phyloP scores from a whole-genome alignment of 805 yeast genomes.

The Ogataea henricii region DNA sequence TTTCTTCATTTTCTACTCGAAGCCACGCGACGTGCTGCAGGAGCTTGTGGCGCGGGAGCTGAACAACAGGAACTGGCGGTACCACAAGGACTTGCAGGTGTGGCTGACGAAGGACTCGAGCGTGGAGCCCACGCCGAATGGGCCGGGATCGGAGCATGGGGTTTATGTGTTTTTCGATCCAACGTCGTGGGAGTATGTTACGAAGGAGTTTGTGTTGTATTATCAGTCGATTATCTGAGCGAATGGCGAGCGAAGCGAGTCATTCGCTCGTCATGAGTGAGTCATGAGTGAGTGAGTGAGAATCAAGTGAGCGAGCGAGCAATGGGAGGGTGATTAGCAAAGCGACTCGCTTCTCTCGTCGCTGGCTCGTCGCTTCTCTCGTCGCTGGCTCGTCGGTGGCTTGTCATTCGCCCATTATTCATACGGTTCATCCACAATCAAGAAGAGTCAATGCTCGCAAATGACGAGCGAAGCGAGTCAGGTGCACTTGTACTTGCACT shows the following conservation, averaged over 20 bases:
- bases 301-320: not conserved
- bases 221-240: constrained; percentile 41
- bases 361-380: not conserved
- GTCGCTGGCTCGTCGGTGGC: not conserved
- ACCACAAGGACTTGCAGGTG: constrained; percentile 91
- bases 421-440: no score
- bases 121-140: constrained; percentile 82
- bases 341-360: not conserved
- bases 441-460: no score
- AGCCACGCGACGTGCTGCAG: constrained; percentile 89
- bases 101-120: constrained; percentile 95
- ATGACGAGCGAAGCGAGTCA: no score
- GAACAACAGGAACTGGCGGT: constrained; percentile 93
- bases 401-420: not conserved
- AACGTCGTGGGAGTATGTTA: constrained; percentile 91
- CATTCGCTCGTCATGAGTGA: not conserved
- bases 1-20: constrained; percentile 90
- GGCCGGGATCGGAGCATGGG: constrained; percentile 85
- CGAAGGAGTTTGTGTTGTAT: constrained; percentile 60
- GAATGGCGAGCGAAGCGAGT: constrained; percentile 3
- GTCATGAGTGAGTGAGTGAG: not conserved
- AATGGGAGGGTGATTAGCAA: not conserved
- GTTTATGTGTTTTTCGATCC: constrained; percentile 95
- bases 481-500: no score
- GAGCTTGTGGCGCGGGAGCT: constrained; percentile 92